phyloP scores from a whole-genome alignment of 2,329 filamentous ascomycete genomes.

The Paecilomyces dactylethromorphus region DNA sequence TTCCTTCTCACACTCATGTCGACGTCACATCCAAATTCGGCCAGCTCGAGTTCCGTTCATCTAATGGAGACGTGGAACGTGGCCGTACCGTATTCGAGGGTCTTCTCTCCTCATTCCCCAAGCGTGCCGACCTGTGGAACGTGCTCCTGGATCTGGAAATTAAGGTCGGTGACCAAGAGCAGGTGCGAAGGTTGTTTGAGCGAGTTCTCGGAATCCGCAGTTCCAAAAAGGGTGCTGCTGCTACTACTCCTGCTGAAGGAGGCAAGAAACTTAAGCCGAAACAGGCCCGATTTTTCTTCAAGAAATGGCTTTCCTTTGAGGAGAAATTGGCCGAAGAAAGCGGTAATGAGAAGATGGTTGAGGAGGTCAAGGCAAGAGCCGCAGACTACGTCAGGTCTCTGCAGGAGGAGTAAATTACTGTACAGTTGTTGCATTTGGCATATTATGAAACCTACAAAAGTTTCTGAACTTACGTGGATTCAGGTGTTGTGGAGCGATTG shows the following conservation, averaged over 20 bases:
- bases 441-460: conserved; percentile 8
- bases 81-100: conserved; percentile 93
- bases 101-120: conserved; percentile 75
- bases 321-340: conserved; percentile 47
- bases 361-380: conserved; percentile 64
- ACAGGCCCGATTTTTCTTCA: conserved; percentile 82
- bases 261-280: conserved; percentile 69
- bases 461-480: conserved; percentile 2
- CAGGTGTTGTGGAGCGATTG: conserved; percentile 7
- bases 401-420: conserved; percentile 19
- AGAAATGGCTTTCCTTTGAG: conserved; percentile 87
- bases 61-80: conserved; percentile 76
- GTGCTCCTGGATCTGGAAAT: conserved; percentile 83
- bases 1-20: conserved; percentile 63
- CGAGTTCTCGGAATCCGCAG: conserved; percentile 52
- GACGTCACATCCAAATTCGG: conserved; percentile 81
- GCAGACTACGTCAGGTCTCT: conserved; percentile 58
- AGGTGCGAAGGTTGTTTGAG: conserved; percentile 74
- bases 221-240: conserved; percentile 23
- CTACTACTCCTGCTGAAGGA: conserved; percentile 30
- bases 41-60: conserved; percentile 80
- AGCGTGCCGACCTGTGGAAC: conserved; percentile 89
- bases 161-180: conserved; percentile 51
- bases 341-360: conserved; percentile 63
- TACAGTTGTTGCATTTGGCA: conserved; percentile 7